Base-by-base conservation (phyloP, 2,329 filamentous ascomycete genomes). In the Purpureocillium lavendulum region DNA sequence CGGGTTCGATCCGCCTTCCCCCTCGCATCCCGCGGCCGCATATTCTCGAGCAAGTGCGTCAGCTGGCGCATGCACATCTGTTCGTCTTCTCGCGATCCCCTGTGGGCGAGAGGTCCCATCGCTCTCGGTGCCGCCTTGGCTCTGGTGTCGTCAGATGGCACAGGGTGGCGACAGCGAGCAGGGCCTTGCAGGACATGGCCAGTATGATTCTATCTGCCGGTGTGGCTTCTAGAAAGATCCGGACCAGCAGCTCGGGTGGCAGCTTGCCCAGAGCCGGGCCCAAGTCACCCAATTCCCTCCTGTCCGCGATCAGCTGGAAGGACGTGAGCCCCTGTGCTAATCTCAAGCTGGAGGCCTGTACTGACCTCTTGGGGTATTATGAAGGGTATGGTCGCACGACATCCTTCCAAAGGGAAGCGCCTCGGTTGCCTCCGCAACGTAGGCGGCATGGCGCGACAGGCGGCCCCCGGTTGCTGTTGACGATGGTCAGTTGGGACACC, bases 31-130 rank as follows among this genome's bases (percentile, higher is more conserved):
- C 39, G 43, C 12, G 46, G 49, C 11, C 39, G 43, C 12, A 48
- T 38, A 7, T 46, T 42, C 13, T 33, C 32, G 12, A 55, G 44
- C 2, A 55, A 30, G 26, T 43, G n/a, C n/a, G n/a, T n/a, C n/a
- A n/a, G n/a, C 42, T 26, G 21, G 10, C 21, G 10, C 10, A 26
- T 26, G 21, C 21, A 26, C 21, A 26, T 5, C 21, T 6, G 10
- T 10, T 26, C 21, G 10, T 10, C 21, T 26, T 10, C 21, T 10
- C 21, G 5, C 6, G 5, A 10, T 26, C 21, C 21, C 21, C 10
- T 33, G 31, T 18, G 12, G 30, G 5, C 12, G 31, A 18, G 4
- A 15, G 15, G 13, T 42, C 36, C 8, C 37, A 17, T 17, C 50
- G 49, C 24, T 31, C 30, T 6, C 31, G n/a, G 16, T 39, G 40